A percentile compares a stretch with the other conserved stretches of the same genome.
Conservation (phyloP, 768 basidiomycete genomes). For the Cytidiella melzeri region DNA sequence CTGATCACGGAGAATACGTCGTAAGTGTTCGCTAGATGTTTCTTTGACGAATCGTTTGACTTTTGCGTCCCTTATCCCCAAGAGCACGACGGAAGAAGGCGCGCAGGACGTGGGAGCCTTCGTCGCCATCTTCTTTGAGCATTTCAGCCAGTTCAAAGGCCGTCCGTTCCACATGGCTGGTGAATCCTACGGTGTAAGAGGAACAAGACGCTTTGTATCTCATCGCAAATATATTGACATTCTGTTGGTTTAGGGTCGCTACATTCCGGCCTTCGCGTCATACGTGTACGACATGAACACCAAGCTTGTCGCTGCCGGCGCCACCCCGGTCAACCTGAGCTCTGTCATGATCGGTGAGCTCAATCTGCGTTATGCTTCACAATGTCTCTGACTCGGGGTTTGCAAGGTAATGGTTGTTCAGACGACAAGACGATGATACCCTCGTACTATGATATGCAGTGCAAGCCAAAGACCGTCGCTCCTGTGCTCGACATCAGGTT, state of each 20-base stretch:
- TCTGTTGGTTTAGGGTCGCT: slow-evolving; percentile 34
- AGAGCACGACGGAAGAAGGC: slow-evolving; percentile 57
- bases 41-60: no score
- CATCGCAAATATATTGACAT: neutral
- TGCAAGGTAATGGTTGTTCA: slow-evolving; percentile 40
- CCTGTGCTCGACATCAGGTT: slow-evolving; percentile 43
- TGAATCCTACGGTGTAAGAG: slow-evolving; percentile 44
- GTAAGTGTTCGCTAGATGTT: no score
- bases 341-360: slow-evolving; percentile 41
- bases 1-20: slow-evolving; percentile 51
- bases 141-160: slow-evolving; percentile 61
- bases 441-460: slow-evolving; percentile 46
- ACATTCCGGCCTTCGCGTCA: slow-evolving; percentile 44
- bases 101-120: slow-evolving; percentile 65
- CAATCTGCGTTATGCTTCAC: no score
- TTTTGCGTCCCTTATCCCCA: slow-evolving; percentile 36
- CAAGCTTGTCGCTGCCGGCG: slow-evolving; percentile 32
- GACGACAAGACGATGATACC: slow-evolving; percentile 31
- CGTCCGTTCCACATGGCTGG: slow-evolving; percentile 34
- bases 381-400: no score
- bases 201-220: neutral
- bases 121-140: slow-evolving; percentile 62
- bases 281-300: slow-evolving; percentile 43
- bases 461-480: slow-evolving; percentile 40
- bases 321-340: slow-evolving; percentile 40